Evolutionary conservation across 2,329 filamentous ascomycete species (phyloP).

Genomic region (Fusarium circinatum): DNA sequence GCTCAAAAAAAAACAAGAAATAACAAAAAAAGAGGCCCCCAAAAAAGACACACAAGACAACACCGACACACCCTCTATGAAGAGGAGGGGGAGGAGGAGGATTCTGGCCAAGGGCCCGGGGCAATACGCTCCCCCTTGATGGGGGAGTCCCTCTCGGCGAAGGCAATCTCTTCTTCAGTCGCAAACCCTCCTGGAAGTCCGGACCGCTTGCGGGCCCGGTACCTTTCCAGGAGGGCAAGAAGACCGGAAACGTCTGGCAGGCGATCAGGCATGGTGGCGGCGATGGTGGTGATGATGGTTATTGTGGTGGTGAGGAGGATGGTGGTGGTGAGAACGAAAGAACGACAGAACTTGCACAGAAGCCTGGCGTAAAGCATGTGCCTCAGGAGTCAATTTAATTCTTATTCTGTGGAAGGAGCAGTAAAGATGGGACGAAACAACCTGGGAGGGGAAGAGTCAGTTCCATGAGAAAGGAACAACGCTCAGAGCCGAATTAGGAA

Average conservation of each 20-base stretch:
- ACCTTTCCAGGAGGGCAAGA: background rate
- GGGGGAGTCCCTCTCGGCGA: background rate
- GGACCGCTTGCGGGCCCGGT: rapidly evolving
- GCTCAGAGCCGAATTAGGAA: background rate
- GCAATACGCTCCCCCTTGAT: background rate
- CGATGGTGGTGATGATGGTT: background rate
- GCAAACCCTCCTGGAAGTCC: background rate
- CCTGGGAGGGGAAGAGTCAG: background rate
- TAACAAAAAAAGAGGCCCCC: background rate
- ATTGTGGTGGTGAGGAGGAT: background rate
- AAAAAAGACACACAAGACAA: background rate
- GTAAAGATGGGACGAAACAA: background rate
- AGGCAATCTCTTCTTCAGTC: background rate
- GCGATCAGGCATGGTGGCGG: background rate
- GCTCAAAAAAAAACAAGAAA: background rate
- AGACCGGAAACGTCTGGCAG: background rate
- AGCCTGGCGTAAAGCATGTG: rapidly evolving
- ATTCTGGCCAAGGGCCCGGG: background rate
- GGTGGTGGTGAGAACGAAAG: background rate
- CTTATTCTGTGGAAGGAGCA: background rate
- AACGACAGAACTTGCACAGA: background rate
- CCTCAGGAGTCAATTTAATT: background rate
- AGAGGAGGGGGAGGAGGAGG: background rate
- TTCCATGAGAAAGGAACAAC: background rate
- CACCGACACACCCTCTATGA: background rate